Base-by-base conservation (phyloP, 352 stramenopile species). In the Pythium monospermum region DNA sequence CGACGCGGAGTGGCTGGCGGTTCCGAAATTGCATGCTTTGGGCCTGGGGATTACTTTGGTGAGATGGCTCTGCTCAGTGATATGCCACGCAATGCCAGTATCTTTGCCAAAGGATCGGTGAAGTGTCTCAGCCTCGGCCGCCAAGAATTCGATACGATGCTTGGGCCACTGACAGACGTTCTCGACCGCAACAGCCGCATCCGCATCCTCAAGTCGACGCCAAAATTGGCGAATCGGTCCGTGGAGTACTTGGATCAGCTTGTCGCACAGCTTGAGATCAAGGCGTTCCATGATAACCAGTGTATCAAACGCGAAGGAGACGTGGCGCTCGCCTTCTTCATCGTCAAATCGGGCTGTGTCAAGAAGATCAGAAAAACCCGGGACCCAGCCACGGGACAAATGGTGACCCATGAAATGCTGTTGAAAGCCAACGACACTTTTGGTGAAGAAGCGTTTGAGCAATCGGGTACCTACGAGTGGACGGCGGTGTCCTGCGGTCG, bases 1-100 rank as follows among this genome's bases (percentile, higher is more conserved):
- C 38, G 37, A 16, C 53, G 47, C 2, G 38, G 50, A 33, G 39
- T 23, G 31, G 25, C 25, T 23, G 48, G 26, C 18, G 41, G 33
- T 16, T 49, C 45, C 1, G 47, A 90, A 60, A 69, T 90, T 35
- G 76, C 78, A 13, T 66, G 65, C 40, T 81, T 86, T 22, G 64
- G 64, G 4, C 69, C 71, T 1, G 83, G 87, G 15, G 84, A 89
- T 33, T 97, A 95, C 61, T 97, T 97, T 57, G 88, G 89, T n/a
- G 88, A 96, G 57, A 86, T 87, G 66, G 84, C 87, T n/a, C 68
- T 97, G 35, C 70, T 97, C n/a, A 85, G 83, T 38, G 76, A 92
- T 43, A 87, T 96, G 78, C 81, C 80, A 4, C 77, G 85, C 15
- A 90, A 90, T 35, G 77, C 76, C 30, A 90, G 72, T 26, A 76